Conservation (phyloP, 306 rosid species). For the Leucaena leucocephala region DNA sequence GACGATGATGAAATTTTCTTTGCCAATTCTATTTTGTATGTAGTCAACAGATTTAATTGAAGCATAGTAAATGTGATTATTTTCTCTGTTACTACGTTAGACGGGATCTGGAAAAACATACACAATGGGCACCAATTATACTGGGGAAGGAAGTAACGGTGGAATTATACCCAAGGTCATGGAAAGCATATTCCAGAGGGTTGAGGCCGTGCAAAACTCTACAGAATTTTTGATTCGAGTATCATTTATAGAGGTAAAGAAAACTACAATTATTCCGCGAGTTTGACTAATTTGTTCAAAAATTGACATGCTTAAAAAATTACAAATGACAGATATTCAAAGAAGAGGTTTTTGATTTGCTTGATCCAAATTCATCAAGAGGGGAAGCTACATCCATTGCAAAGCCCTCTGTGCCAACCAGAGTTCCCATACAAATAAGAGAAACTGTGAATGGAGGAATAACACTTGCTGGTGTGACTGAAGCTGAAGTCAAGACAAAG, state of each 20-base stretch:
- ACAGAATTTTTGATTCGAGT: constrained; percentile 80
- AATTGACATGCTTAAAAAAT: constrained; percentile 11
- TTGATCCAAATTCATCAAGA: constrained; percentile 64
- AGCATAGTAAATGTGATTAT: no score
- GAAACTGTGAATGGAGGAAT: constrained; percentile 93
- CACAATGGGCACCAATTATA: constrained; percentile 76
- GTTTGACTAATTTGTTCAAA: constrained; percentile 1
- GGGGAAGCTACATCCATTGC: constrained; percentile 49
- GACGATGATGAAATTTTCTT: neutral
- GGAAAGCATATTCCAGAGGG: constrained; percentile 67
- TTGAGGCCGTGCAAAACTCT: constrained; percentile 50
- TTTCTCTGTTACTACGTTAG: constrained; percentile 43
- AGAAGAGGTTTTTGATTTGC: constrained; percentile 93
- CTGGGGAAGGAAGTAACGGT: constrained; percentile 60
- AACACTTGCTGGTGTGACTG: constrained; percentile 93
- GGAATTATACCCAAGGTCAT: constrained; percentile 88
- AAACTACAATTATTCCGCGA: neutral
- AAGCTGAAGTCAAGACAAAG: constrained; percentile 82
- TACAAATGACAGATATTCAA: constrained; percentile 82
- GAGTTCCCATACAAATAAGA: constrained; percentile 91
- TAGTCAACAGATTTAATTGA: neutral
- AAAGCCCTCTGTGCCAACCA: constrained; percentile 57
- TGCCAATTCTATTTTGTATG: neutral
- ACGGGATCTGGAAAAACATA: constrained; percentile 96
- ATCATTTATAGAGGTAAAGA: constrained; percentile 88